Evolutionary conservation across 805 yeast species (phyloP), one percentile per base, ranked within the genome.

Genomic region (Wickerhamomyces alni): DNA sequence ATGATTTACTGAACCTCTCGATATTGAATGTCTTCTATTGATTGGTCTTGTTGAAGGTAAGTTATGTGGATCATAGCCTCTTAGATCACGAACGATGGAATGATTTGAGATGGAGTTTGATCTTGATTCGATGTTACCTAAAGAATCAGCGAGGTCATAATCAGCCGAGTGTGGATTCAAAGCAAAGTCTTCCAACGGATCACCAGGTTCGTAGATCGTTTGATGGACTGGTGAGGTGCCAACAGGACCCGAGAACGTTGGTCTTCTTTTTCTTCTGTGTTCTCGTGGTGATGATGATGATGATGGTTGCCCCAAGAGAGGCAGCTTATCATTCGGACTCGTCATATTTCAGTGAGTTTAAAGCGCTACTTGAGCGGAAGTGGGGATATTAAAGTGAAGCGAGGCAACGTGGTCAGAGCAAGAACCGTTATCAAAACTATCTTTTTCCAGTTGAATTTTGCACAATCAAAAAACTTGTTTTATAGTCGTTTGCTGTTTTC

Each of bases 271-370:
- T 27, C 17, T 28, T n/a, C 31, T 26, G 13, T 26, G 13, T 6
- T 26, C 29, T 26, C 11, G n/a, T 4, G 31, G 18, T n/a, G 31
- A 15, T 28, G 34, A 32, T 4, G 13, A n/a, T 33, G 51, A 52
- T 42, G 19, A 15, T 21, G 17, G 17, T 16, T 29, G 25, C 3
- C 6, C 8, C 26, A 28, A 22, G 10, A 28, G 37, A n/a, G 33
- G 33, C 34, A 26, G 6, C 51, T 45, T 32, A 64, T 58, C 46
- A 54, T 54, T 50, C 47, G 57, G 52, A 62, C 13, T 55, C 39
- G 43, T 48, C 45, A 33, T 46, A 11, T 6, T n/a, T 26, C 12
- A 9, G 28, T 26, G n/a, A n/a, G n/a, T n/a, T n/a, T n/a, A n/a
- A n/a, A n/a, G n/a, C n/a, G n/a, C n/a, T n/a, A n/a, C n/a, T n/a